Evolutionary conservation across 1,139 yeast genomes (phyloP), one percentile per base, ranked within the genome.

Genomic region (Blastobotrys arbuscula): DNA sequence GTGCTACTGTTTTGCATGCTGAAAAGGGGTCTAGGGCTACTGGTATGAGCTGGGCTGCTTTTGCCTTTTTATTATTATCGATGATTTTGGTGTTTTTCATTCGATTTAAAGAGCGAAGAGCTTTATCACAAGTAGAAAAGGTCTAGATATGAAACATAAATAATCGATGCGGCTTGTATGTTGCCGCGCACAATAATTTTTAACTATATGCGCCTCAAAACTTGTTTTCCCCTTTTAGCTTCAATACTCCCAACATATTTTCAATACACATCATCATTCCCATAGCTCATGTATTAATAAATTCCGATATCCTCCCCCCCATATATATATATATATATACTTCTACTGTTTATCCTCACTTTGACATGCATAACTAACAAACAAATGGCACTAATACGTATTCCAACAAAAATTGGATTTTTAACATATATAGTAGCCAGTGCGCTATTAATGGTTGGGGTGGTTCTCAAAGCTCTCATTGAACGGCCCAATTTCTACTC

Each of bases 11-110:
- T 3, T 60, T 83, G 0, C 47, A 58, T 6, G 79, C 76, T 0
- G 57, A 61, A 5, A 60, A 63, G 4, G 92, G 92, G 1, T 57
- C 53, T 1, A 70, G 83, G 48, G 85, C 89, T 0, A 71, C 74
- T 19, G 73, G 76, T 0, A 73, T 83, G 76, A 68, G 81, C 1
- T 83, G 90, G 89, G 64, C 76, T 4, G 72, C 79, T 0, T 81
- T 82, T 60, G 62, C 78, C 1, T 76, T 82, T 53, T 45, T 44
- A 9, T 8, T 39, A 23, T 42, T 50, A 18, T 31, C 54, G 3
- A 15, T 43, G 37, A 20, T 37, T 5, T 18, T 46, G 35, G 36
- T 36, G 12, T 19, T 46, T 13, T 26, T 20, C 13, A 16, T 46
- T 10, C 39, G 45, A 12, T 13, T 47, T 33, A 49, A 44, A 36